A percentile compares a stretch with the other conserved stretches of the same genome.
Evolutionary conservation across 495 filamentous ascomycete species (phyloP).

Genomic region (Aspergillus incahuasiensis): DNA sequence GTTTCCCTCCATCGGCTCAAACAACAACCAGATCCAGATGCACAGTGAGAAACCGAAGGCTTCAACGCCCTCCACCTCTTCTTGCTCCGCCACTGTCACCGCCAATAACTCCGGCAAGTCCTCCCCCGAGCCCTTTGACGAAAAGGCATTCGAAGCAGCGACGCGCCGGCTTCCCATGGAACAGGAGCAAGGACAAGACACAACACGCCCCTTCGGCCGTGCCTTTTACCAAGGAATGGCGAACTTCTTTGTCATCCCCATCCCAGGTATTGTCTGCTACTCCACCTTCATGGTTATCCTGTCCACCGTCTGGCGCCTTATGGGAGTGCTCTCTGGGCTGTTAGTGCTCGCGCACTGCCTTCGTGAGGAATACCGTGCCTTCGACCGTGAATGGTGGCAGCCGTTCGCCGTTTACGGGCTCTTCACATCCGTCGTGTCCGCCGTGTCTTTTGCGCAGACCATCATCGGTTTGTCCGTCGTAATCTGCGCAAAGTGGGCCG

Average conservation of each 20-base stretch:
- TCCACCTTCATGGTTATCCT: constrained; percentile 30
- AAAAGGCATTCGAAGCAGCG: neutral
- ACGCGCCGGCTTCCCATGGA: too few relatives aligned
- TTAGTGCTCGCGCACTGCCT: constrained; percentile 25
- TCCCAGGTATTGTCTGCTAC: constrained; percentile 36
- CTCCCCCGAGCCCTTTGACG: neutral
- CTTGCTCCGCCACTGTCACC: neutral
- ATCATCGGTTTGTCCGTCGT: constrained; percentile 30
- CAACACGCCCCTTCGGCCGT: constrained; percentile 31
- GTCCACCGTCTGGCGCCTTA: constrained; percentile 37
- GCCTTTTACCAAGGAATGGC: constrained; percentile 40
- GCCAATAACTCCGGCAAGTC: neutral
- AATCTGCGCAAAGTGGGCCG: constrained; percentile 35
- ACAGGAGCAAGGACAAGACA: neutral
- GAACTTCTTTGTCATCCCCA: constrained; percentile 36
- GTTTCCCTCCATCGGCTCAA: constrained; percentile 19
- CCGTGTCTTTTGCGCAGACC: constrained; percentile 26
- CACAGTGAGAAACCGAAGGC: neutral
- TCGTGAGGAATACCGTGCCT: constrained; percentile 7
- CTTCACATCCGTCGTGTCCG: constrained; percentile 23
- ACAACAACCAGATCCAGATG: neutral
- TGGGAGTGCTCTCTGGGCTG: constrained; percentile 18
- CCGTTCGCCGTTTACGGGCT: constrained; percentile 29
- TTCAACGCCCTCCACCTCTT: neutral
- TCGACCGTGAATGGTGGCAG: constrained; percentile 18